Conservation (phyloP, 345 rosid species). For the Kernera saxatilis region DNA sequence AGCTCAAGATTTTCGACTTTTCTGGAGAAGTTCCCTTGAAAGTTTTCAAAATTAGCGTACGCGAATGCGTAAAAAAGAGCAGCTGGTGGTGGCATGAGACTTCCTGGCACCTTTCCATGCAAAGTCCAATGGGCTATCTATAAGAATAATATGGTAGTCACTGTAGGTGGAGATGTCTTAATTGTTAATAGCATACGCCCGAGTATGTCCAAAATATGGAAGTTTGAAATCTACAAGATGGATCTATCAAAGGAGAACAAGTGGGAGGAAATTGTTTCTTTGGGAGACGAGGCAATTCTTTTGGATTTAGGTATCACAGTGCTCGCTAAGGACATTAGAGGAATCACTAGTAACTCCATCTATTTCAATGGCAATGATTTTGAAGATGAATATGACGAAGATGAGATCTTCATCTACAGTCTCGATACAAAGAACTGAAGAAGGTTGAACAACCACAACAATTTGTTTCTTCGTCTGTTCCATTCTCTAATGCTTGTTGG, state of each 20-base stretch:
- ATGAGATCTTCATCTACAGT: background rate
- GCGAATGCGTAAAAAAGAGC: background rate
- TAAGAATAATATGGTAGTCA: background rate
- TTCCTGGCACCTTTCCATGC: background rate
- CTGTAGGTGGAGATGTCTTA: background rate
- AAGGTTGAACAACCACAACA: background rate
- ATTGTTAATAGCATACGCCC: background rate
- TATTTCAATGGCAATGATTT: background rate
- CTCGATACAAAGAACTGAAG: background rate
- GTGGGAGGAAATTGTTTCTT: background rate
- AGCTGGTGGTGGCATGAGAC: too few relatives aligned
- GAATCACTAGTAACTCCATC: background rate
- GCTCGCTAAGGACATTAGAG: background rate
- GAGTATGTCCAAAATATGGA: background rate
- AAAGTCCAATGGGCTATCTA: background rate
- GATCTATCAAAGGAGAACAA: background rate
- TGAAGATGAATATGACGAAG: background rate
- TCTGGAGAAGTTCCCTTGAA: background rate
- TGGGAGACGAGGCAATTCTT: background rate
- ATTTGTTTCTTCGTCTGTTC: background rate
- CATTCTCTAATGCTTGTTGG: background rate
- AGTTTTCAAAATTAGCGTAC: background rate
- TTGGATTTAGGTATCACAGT: conserved; percentile 2
- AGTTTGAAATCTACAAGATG: background rate
- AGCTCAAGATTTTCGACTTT: background rate